Base-by-base conservation (phyloP, 148 eudicot species). In the Polygonum maritimum region DNA sequence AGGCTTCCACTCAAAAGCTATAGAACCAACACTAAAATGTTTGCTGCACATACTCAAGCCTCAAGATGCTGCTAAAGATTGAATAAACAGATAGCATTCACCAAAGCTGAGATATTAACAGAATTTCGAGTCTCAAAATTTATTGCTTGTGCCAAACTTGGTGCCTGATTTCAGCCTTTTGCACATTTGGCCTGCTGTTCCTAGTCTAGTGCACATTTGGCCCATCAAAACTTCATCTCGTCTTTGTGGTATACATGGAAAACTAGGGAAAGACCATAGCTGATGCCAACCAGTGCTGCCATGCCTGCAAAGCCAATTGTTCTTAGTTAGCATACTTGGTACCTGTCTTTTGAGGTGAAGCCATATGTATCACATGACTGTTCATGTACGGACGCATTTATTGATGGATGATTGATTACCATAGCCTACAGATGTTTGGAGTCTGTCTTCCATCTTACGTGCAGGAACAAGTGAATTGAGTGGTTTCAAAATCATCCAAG, bases 201-300 rank as follows among this genome's bases (percentile, higher is more conserved):
- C 31, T 26, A 26, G 31, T 26, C 31, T 26, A 26, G 31, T 26
- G 31, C 31, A 26, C 31, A 26, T 26, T 26, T 26, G 2, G 55
- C 7, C 36, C 36, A 76, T 89, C 81, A 87, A 31, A 70, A 77
- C 73, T 69, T 79, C 80, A 85, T 83, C 62, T 86, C 87, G 26
- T 62, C 35, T 69, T 77, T 74, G 41, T 81, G 86, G 79, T 73
- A 84, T 70, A 79, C 4, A 36, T 87, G 81, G 82, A 87, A 91
- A 69, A 74, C 67, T 36, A 83, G 49, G 70, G 89, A 83, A 51
- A 87, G 76, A 47, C 95, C 87, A 76, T 76, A 87, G 12, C 86
- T 81, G 75, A 82, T 31, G 1, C 78, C 83, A 82, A 82, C 88
- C 79, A 87, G 63, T 15, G 78, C 39, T 16, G 85, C 71, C 90